phyloP scores from a whole-genome alignment of 2,329 filamentous ascomycete genomes.

The Corynespora cassiicola region DNA sequence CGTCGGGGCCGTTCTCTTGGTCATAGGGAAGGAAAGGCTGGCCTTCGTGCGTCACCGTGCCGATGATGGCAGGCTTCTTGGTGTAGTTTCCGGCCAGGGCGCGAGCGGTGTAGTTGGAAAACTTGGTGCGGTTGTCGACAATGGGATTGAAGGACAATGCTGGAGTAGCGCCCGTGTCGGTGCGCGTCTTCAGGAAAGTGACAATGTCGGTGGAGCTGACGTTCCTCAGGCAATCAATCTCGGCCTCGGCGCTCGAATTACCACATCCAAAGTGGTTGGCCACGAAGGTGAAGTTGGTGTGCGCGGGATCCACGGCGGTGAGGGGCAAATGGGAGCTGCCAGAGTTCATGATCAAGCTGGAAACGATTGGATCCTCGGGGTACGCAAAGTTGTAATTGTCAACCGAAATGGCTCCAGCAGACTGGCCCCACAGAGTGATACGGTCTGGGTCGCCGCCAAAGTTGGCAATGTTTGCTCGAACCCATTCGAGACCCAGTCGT shows the following conservation, averaged over 20 bases:
- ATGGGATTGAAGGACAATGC: constrained; percentile 33
- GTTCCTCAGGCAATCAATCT: constrained; percentile 47
- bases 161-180: constrained; percentile 31
- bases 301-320: constrained; percentile 22
- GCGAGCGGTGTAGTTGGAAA: constrained; percentile 43
- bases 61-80: constrained; percentile 44
- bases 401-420: constrained; percentile 46
- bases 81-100: constrained; percentile 33
- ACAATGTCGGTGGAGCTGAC: constrained; percentile 36
- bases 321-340: constrained; percentile 21
- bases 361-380: constrained; percentile 54
- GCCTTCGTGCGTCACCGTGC: constrained; percentile 43
- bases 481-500: constrained; percentile 47
- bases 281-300: constrained; percentile 48
- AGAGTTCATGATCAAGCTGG: constrained; percentile 32
- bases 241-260: constrained; percentile 19
- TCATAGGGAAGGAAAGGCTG: constrained; percentile 40
- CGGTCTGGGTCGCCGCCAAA: constrained; percentile 42
- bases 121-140: constrained; percentile 38
- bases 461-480: constrained; percentile 47
- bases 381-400: constrained; percentile 60
- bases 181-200: constrained; percentile 38
- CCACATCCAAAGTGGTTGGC: constrained; percentile 44
- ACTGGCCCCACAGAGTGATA: constrained; percentile 50
- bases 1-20: constrained; percentile 31